Base-by-base conservation (phyloP, 768 basidiomycete genomes). In the Agrocybe pediades region DNA sequence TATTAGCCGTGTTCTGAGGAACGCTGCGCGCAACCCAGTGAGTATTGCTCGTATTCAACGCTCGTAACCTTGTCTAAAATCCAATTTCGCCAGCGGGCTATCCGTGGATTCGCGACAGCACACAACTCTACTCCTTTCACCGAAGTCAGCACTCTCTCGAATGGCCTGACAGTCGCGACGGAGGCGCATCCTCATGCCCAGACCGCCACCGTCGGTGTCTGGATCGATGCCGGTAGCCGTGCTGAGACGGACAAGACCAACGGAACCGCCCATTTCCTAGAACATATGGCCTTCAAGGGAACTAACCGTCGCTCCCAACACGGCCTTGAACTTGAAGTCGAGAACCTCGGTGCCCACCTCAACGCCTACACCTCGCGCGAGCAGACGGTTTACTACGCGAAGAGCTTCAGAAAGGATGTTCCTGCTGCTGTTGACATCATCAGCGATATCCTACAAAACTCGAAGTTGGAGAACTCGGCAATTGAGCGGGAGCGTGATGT, bases 301-400 rank as follows among this genome's bases (percentile, higher is more conserved):
- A 99, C 96, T 54, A 83, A 83, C 67, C 83, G 85, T 60, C 88
- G 97, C 55, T 82, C 84, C 29, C 96, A 98, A 71, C 89, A 93
- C 61, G 81, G 84, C 16, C 85, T 99, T 45, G 97, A 98, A 74
- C 83, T 98, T 53, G 95, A 98, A 72, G 96, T 98, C 20, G 97
- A 99, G 77, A 95, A 97, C 74, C 81, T 98, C 53, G 97, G 97
- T 60, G 93, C 95, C 16, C 95, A 98, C 70, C 76, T 99, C 20
- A 98, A 98, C 69, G 96, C 97, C 45, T 98, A 98, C 76, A 99
- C 97, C 8, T 97, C 95, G 21, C 85, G 97, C 57, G 97, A 99
- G 76, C 96, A 98, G 75, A 99, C 97, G 19, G 95, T 98, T 51
- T 99, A 98, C 80, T 98, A 98, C 68, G 96, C 96, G 65, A 98